Base-by-base conservation (phyloP, 495 filamentous ascomycete species). In the Jackrogersella minutella region DNA sequence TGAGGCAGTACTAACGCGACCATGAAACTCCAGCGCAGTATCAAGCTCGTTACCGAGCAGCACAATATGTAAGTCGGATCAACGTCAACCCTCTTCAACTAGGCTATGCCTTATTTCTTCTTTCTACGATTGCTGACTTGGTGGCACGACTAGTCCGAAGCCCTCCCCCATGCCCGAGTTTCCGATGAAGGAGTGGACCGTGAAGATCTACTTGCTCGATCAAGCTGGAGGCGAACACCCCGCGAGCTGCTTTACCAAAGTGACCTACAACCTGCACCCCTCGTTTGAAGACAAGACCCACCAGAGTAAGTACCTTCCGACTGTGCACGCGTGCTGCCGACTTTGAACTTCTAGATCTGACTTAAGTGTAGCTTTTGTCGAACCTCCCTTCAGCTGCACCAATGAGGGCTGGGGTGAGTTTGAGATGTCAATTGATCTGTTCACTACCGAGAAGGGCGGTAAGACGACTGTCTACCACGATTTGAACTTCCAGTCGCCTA, bases 331-430 rank as follows among this genome's bases (percentile, higher is more conserved):
- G 41, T 46, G 11, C 9, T 54, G 44, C 36, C 16, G 24, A 11
- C 10, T 3, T 49, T 13, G 14, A 16, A 11, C n/a, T 21, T 39
- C 33, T 13, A 49, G 19, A 28, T 56, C 50, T 62, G 6, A 55
- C 21, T 8, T 11, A 17, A 39, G 19, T n/a, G 13, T 68, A 96
- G 92, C 86, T 5, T 85, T 94, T 82, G 88, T 87, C 70, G 88
- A 88, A 34, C 88, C 92, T 0, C 95, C 95, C 0, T 99, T 98
- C 81, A 85, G 86, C 21, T 95, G 97, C 74, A 79, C 86, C 53
- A 96, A 99, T 77, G 89, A 96, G 77, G 96, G 96, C 69, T 99
- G 96, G 96, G 96, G 96, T 71, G 96, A 99, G 79, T 99, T 99
- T 73, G 96, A 98, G 72, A 94, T 98, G 91, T 81, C 84, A 22